These are phyloP conservation scores for Botrytis elliptica DNA, from an alignment of 2,329 filamentous ascomycete genomes.

Conservation along the genomic window DNA sequence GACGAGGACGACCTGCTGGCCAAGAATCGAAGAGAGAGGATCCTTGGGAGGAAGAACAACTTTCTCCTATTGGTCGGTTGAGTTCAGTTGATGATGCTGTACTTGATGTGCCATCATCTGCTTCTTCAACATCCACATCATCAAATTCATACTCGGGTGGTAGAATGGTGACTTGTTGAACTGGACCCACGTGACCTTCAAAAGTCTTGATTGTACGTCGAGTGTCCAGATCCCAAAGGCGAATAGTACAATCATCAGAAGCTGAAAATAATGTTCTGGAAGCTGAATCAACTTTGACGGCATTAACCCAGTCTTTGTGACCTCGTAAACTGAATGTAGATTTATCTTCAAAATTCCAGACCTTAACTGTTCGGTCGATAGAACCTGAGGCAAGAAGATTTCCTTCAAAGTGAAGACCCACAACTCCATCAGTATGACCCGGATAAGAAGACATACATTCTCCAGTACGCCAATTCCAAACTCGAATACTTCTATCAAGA, in stretches of 20 bases:
- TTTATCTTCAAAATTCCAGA: constrained; percentile 88
- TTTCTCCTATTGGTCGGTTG: constrained; percentile 9
- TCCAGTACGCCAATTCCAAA: constrained; percentile 97
- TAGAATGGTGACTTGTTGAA: constrained; percentile 85
- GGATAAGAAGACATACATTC: constrained; percentile 78
- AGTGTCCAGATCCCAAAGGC: constrained; percentile 90
- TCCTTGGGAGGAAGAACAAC: constrained; percentile 22
- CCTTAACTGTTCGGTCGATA: constrained; percentile 83
- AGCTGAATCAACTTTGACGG: constrained; percentile 79
- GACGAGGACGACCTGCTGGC: constrained; percentile 65
- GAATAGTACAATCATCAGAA: constrained; percentile 88
- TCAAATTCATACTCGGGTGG: constrained; percentile 89
- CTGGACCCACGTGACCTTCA: constrained; percentile 88
- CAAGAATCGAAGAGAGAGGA: constrained; percentile 49
- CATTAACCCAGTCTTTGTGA: constrained; percentile 94
- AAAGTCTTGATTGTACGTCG: constrained; percentile 74
- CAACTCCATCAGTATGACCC: constrained; percentile 78
- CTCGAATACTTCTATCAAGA: constrained; percentile 80
- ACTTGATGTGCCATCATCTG: constrained; percentile 52
- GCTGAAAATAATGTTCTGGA: constrained; percentile 89
- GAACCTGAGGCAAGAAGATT: constrained; percentile 86
- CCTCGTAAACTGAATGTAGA: constrained; percentile 77
- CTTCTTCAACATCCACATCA: constrained; percentile 57
- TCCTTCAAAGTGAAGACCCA: constrained; percentile 83
- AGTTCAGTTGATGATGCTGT: constrained; percentile 21